Percentiles rank a stretch among this genome's conserved stretches.
Conservation (phyloP, 148 eudicot genomes). For the Rhododendron molle region DNA sequence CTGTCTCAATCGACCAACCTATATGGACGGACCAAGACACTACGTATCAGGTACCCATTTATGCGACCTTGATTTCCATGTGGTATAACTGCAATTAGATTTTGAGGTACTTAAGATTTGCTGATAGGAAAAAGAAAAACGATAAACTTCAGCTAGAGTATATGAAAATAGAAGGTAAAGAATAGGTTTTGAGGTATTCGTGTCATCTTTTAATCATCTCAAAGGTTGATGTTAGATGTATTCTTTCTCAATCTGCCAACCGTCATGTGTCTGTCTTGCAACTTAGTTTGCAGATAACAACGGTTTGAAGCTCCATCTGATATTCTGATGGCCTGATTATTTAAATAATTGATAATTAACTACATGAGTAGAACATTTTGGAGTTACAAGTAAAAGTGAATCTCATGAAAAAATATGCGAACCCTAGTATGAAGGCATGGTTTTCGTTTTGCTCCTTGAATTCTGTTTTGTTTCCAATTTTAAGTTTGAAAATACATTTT, state of each 20-base stretch:
- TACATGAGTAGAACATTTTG: background rate
- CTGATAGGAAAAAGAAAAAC: background rate
- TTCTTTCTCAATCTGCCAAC: background rate
- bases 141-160: background rate
- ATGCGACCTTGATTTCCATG: constrained; percentile 6
- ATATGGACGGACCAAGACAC: constrained; percentile 68
- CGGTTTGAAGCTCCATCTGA: background rate
- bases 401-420: background rate
- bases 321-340: background rate
- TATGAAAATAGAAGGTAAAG: background rate
- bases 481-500: too few relatives aligned
- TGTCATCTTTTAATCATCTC: background rate
- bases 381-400: background rate
- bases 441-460: background rate
- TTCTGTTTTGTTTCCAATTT: background rate
- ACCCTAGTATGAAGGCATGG: background rate
- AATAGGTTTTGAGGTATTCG: background rate
- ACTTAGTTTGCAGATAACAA: background rate
- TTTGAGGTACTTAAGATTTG: background rate
- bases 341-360: background rate
- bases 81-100: background rate
- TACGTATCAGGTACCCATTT: constrained; percentile 64
- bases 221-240: background rate
- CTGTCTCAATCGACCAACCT: constrained; percentile 75
- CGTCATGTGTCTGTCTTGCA: background rate